A percentile compares a stretch with the other conserved stretches of the same genome.
phyloP scores from a whole-genome alignment of 768 basidiomycete genomes.

The Auricularia sp. region DNA sequence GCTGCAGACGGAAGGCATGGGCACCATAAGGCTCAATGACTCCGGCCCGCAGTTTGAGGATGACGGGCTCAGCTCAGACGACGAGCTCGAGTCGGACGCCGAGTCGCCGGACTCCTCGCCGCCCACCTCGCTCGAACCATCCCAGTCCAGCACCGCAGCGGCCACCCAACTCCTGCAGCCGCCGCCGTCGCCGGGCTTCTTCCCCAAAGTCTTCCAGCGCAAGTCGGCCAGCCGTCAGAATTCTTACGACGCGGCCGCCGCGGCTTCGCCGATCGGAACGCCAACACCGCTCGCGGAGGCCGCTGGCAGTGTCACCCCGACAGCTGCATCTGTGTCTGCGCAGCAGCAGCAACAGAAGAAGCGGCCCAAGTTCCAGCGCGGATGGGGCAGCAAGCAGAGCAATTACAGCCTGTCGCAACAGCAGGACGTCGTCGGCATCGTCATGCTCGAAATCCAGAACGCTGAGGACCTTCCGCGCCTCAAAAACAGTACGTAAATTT shows the following conservation, averaged over 20 bases:
- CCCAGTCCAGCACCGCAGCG: neutral
- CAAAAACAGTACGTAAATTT: conserved; percentile 62
- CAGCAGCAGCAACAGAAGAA: conserved; percentile 10
- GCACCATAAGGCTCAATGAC: conserved; percentile 62
- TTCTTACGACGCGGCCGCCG: conserved; percentile 17
- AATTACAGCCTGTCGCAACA: conserved; percentile 50
- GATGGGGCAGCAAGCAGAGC: conserved; percentile 29
- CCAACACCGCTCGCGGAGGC: conserved; percentile 13
- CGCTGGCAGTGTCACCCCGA: conserved; percentile 16
- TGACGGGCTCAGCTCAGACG: conserved; percentile 58
- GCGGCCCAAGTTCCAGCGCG: conserved; percentile 31
- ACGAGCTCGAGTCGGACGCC: conserved; percentile 30
- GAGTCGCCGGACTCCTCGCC: conserved; percentile 16
- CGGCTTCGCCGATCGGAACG: conserved; percentile 3
- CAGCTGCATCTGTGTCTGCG: conserved; percentile 1
- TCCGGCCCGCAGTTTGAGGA: conserved; percentile 52
- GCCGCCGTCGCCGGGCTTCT: conserved; percentile 17
- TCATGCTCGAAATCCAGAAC: conserved; percentile 82
- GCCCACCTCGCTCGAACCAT: conserved; percentile 6
- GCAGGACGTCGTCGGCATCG: conserved; percentile 86
- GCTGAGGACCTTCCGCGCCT: conserved; percentile 78
- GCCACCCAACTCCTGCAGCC: conserved; percentile 15
- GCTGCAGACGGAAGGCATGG: conserved; percentile 70
- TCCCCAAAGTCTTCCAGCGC: conserved; percentile 26
- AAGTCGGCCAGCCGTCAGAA: conserved; percentile 22